Base-by-base conservation (phyloP, 306 rosid genomes). In the Echinosophora koreensis region DNA sequence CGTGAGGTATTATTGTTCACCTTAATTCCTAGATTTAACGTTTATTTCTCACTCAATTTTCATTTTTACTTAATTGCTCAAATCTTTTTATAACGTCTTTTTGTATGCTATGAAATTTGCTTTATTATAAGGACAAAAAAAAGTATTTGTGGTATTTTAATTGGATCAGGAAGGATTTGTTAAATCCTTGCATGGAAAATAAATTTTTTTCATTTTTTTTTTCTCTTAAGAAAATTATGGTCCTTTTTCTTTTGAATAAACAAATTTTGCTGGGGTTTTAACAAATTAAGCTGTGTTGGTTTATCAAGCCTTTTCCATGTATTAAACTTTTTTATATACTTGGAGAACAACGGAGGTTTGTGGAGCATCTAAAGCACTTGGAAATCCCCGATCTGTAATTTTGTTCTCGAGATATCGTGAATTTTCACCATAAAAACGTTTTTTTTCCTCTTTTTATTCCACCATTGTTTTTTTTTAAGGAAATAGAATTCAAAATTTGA, bases 1-100 rank as follows among this genome's bases (percentile, higher is more conserved):
- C 97, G 98, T 35, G 97, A 92, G 98, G 98, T 93, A 49, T 41
- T 3, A 3, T 18, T 15, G 13, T 27, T 22, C 51, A 8, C 17
- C 59, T 56, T 56, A 30, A 30, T 41, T 61, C 38, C 60, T 5
- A 60, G 37, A 27, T 79, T 76, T 51, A n/a, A 12, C 6, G 2
- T 16, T 44, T 2, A 8, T 46, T 68, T 67, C 49, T 42, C 35
- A 2, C 50, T 49, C 8, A 15, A 41, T 47, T 64, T 49, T 70
- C 15, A 54, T 6, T 37, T 77, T 18, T 32, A 49, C 55, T 64
- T 32, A 13, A 52, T 60, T 71, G 15, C 73, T 15, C 12, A 13
- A n/a, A 22, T 30, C 0, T 30, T 30, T 2, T 30, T 30, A 30
- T 30, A 4, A 35, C 22, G 22, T 22, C 22, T 22, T 22, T 22